phyloP scores from a whole-genome alignment of 208 protist species.

The Trypanosoma platydactyli region DNA sequence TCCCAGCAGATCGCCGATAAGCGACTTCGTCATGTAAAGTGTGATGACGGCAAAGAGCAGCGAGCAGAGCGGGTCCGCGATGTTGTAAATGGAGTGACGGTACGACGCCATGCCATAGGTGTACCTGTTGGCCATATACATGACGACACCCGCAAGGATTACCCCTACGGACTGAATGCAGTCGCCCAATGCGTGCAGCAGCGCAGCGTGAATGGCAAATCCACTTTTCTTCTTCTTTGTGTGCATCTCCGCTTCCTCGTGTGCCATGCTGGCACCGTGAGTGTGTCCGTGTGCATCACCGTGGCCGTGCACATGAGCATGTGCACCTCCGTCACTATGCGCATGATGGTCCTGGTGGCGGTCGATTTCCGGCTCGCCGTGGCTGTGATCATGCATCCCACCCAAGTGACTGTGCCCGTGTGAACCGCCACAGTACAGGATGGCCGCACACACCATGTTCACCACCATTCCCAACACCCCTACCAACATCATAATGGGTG shows the following conservation, averaged over 20 bases:
- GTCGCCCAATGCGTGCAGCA: conserved; percentile 91
- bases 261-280: conserved; percentile 5
- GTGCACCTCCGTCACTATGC: neutral
- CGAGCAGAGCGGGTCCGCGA: conserved; percentile 86
- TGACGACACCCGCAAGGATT: conserved; percentile 78
- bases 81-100: conserved; percentile 73
- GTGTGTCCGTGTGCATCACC: conserved; percentile 22
- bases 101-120: conserved; percentile 47
- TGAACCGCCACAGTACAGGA: conserved; percentile 83
- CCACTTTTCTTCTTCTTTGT: conserved; percentile 29
- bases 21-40: conserved; percentile 76
- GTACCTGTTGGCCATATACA: conserved; percentile 65
- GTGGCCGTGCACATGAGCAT: conserved; percentile 20
- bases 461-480: conserved; percentile 83
- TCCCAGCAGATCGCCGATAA: conserved; percentile 70
- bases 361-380: conserved; percentile 43
- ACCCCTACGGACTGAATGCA: conserved; percentile 89
- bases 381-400: conserved; percentile 44
- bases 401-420: conserved; percentile 62
- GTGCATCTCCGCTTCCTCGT: neutral
- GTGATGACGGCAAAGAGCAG: conserved; percentile 89
- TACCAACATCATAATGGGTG: conserved; percentile 77
- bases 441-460: conserved; percentile 81
- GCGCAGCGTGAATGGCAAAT: conserved; percentile 76
- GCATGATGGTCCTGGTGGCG: conserved; percentile 10